Base-by-base conservation (phyloP, 176 grass and related monocot genomes). In the Elaeis guineensis region DNA sequence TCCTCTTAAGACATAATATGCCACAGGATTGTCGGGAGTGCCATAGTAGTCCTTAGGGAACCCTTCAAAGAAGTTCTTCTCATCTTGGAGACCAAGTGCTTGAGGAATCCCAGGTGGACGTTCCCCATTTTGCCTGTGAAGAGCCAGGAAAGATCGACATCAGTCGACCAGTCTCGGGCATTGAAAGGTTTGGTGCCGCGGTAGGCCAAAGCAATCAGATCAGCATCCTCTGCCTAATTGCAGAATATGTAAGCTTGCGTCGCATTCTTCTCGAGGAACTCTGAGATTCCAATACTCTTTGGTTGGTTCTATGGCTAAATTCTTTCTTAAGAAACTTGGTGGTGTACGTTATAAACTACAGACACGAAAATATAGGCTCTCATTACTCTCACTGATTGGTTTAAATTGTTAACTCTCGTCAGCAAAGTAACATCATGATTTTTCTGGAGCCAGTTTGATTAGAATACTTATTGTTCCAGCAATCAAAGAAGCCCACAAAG, bases 21-120 rank as follows among this genome's bases (percentile, higher is more conserved):
- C 92, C 6, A 68, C 1, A 15, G 21, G 7, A 49, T 85, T 79
- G 61, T 66, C 70, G 4, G 5, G 4, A 11, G 48, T 30, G 61
- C 5, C 32, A 51, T 53, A 61, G 25, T 79, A 59, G 0, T 64
- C 26, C 5, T 53, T 52, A 0, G 81, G 81, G 75, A 90, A 90
- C 1, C 74, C 86, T 0, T 30, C 21, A 14, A 0, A 0, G 22
- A 59, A 55, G 75, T 72, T 68, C 63, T 65, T 72, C 67, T 79
- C 86, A 62, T 75, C 73, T 21, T 86, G 83, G 3, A 96, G 81
- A 18, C 92, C 92, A 9, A 96, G 78, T 8, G 86, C 92, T 96
- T 90, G 67, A 96, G 83, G 77, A 96, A 96, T 23, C 92, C 92
- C 18, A 79, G 49, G 67, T 96, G 92, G 65, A 96, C 53, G 75